Base-by-base conservation (phyloP, 2,329 filamentous ascomycete species). In the Colletotrichum tropicicola region DNA sequence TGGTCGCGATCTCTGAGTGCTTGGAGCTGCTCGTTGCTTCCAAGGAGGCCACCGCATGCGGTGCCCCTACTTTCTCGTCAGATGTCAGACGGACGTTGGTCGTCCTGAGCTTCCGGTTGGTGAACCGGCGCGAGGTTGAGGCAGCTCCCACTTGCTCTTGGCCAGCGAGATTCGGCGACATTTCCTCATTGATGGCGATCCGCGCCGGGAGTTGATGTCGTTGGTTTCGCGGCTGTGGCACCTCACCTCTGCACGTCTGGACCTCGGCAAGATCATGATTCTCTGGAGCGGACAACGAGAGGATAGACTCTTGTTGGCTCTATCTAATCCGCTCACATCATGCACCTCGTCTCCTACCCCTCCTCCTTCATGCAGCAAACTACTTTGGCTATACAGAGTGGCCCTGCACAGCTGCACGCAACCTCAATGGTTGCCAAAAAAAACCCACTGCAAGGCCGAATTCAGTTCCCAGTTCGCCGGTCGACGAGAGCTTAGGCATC, bases 261-360 rank as follows among this genome's bases (percentile, higher is more conserved):
- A 12, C 10, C 32, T 35, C 32, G 13, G 27, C 51, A 21, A 13
- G 21, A 15, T 23, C 25, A 10, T 30, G n/a, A n/a, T 44, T 19
- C 19, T 32, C 39, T n/a, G n/a, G n/a, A n/a, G n/a, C n/a, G n/a
- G n/a, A n/a, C n/a, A n/a, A n/a, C n/a, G n/a, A n/a, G n/a, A n/a
- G n/a, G n/a, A n/a, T n/a, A n/a, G n/a, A n/a, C n/a, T n/a, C 37
- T 28, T 54, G 56, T 60, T 65, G 61, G 61, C 44, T 65, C 48
- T 17, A 19, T 35, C 19, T n/a, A 19, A 37, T 25, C 21, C 25
- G 17, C 6, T 9, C 23, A 10, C 57, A 37, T 30, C 17, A 54
- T 55, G 62, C 51, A 27, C 23, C 45, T 44, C 28, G 35, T 39
- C 32, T 37, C 30, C 49, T 30, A 12, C 55, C 41, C 44, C 57